Conservation (phyloP, 2,329 filamentous ascomycete species). For the Xylaria sp. region DNA sequence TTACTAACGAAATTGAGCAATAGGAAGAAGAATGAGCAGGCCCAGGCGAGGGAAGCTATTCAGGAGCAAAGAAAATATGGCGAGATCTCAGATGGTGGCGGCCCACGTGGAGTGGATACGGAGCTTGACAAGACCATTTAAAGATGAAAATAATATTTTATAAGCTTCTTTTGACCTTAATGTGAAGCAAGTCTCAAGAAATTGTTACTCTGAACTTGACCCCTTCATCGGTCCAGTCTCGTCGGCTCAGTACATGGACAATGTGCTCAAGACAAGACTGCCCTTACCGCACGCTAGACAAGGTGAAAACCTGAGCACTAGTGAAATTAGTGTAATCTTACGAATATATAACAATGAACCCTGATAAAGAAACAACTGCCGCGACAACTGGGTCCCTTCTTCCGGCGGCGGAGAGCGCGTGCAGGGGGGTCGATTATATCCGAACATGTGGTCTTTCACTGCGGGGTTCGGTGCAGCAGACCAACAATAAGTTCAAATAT, state of each 20-base stretch:
- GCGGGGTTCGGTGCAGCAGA: conserved; percentile 18
- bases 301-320: neutral
- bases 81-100: conserved; percentile 40
- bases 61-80: conserved; percentile 46
- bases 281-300: neutral
- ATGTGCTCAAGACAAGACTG: neutral
- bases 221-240: too few relatives aligned
- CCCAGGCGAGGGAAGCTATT: conserved; percentile 41
- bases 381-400: neutral
- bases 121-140: conserved; percentile 23
- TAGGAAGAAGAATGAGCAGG: conserved; percentile 49
- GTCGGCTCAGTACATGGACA: neutral
- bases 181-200: too few relatives aligned
- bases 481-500: neutral
- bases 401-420: neutral
- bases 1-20: conserved; percentile 11
- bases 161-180: too few relatives aligned
- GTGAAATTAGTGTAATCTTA: neutral
- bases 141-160: neutral
- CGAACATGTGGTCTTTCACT: neutral
- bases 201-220: too few relatives aligned
- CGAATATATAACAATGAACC: neutral
- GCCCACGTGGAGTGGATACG: conserved; percentile 42
- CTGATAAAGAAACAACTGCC: conserved; percentile 17
- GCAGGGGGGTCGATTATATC: conserved; percentile 27